These are phyloP conservation scores for Leccinum fallax DNA, from an alignment of 1,284 basidiomycete genomes.

Conservation along the genomic window DNA sequence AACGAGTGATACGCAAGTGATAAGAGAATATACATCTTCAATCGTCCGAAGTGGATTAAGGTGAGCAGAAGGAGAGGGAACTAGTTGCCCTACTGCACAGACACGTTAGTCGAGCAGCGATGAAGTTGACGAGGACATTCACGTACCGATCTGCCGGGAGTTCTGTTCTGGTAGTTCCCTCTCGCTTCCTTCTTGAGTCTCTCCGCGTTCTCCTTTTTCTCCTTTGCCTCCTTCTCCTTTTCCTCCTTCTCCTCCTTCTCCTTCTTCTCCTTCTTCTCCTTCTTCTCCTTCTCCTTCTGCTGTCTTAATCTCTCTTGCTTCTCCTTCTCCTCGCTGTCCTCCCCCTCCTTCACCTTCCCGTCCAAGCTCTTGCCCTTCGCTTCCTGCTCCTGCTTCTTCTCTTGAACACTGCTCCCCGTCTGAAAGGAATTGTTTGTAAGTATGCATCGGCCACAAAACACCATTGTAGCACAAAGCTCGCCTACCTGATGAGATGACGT, in stretches of 20 bases:
- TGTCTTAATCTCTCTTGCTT: background rate
- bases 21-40: conserved; percentile 16
- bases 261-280: background rate
- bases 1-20: conserved; percentile 9
- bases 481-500: conserved; percentile 10
- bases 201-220: background rate
- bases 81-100: conserved; percentile 3
- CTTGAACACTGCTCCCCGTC: background rate
- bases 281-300: background rate
- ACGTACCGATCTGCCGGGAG: background rate
- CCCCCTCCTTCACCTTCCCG: background rate
- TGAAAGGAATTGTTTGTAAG: conserved; percentile 1
- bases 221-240: background rate
- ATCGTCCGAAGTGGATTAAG: background rate
- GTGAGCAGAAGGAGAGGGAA: background rate
- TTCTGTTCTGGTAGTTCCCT: background rate
- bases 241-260: background rate
- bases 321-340: background rate
- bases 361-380: background rate
- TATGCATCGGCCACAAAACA: conserved; percentile 1
- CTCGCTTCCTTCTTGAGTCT: background rate
- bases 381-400: background rate
- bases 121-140: conserved; percentile 10
- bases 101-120: background rate
- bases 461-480: background rate